Percentiles rank a stretch among this genome's conserved stretches.
These are phyloP conservation scores for Suillus cothurnatus DNA, from an alignment of 768 basidiomycete species.

Conservation along the genomic window DNA sequence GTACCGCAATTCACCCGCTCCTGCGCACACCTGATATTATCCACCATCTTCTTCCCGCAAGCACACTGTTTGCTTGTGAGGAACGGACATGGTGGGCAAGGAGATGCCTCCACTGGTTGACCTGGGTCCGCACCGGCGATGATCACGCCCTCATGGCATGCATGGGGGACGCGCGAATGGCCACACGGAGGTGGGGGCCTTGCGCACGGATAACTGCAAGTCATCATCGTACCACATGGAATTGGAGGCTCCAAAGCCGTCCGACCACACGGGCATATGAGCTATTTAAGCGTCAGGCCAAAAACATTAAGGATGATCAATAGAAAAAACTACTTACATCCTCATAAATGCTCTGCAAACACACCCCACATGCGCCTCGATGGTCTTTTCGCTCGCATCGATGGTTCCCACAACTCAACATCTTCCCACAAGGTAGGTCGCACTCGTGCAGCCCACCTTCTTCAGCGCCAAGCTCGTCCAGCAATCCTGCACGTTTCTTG, in stretches of 20 bases:
- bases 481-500: constrained; percentile 51
- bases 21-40: constrained; percentile 83
- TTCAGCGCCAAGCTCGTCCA: constrained; percentile 51
- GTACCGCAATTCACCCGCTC: constrained; percentile 81
- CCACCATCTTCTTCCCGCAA: constrained; percentile 83
- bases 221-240: constrained; percentile 79
- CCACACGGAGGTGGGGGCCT: constrained; percentile 75
- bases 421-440: constrained; percentile 76
- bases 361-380: constrained; percentile 76
- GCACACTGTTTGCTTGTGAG: constrained; percentile 81
- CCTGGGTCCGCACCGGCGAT: constrained; percentile 24
- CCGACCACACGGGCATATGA: constrained; percentile 82
- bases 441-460: constrained; percentile 80
- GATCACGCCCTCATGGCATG: constrained; percentile 74
- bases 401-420: constrained; percentile 76
- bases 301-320: background rate
- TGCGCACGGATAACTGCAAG: constrained; percentile 80
- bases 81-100: constrained; percentile 88
- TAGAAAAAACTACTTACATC: constrained; percentile 55
- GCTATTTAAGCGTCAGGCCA: constrained; percentile 35
- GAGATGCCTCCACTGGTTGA: background rate
- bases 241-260: constrained; percentile 89
- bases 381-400: constrained; percentile 82
- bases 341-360: constrained; percentile 88
- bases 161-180: constrained; percentile 75